These are phyloP conservation scores for Linanthus parryae DNA, from an alignment of 148 eudicot species.

Conservation along the genomic window DNA sequence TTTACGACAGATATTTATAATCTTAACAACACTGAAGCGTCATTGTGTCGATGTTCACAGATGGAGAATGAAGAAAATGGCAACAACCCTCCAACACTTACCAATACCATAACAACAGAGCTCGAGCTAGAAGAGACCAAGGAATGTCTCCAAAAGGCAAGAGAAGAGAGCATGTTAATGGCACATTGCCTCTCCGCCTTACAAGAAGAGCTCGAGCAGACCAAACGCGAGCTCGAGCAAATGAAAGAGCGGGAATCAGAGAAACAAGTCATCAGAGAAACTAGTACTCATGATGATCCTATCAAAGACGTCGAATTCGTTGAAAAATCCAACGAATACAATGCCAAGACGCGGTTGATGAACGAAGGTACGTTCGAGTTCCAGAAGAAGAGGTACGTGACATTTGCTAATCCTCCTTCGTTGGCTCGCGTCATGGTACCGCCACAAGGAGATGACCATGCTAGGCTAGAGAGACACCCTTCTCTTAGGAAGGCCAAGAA, in stretches of 20 bases:
- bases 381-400: slow-evolving; percentile 69
- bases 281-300: slow-evolving; percentile 9
- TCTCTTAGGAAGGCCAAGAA: slow-evolving; percentile 70
- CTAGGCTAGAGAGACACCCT: slow-evolving; percentile 57
- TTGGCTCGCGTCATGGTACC: slow-evolving; percentile 28
- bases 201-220: slow-evolving; percentile 64
- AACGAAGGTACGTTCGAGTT: slow-evolving; percentile 28
- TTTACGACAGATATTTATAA: no score
- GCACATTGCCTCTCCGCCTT: slow-evolving; percentile 45
- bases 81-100: slow-evolving; percentile 4
- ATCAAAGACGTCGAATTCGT: slow-evolving; percentile 48
- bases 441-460: slow-evolving; percentile 24
- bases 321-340: slow-evolving; percentile 27
- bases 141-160: slow-evolving; percentile 52
- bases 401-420: slow-evolving; percentile 56
- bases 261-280: slow-evolving; percentile 30
- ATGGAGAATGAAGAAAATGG: slow-evolving; percentile 20
- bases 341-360: background rate
- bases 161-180: slow-evolving; percentile 56
- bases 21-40: no score
- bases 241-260: slow-evolving; percentile 44
- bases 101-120: slow-evolving; percentile 28
- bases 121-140: slow-evolving; percentile 72
- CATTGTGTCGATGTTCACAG: slow-evolving; percentile 13
- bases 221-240: slow-evolving; percentile 56